Conservation (phyloP, 129 eudicot species). For the Centrapalus pauciflorus region DNA sequence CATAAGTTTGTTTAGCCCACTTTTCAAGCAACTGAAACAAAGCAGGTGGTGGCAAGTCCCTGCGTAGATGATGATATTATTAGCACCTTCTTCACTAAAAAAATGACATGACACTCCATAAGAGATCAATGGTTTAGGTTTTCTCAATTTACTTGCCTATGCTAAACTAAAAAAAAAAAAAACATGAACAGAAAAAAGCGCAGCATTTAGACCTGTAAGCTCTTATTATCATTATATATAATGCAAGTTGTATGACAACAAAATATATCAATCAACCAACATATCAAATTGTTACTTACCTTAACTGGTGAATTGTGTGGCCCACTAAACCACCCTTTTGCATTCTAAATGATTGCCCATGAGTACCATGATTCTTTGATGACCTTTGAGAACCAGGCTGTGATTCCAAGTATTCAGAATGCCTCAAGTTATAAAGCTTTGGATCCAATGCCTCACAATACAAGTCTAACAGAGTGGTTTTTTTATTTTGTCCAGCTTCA, state of each 20-base stretch:
- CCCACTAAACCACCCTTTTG: slow-evolving; percentile 33
- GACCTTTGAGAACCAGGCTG: slow-evolving; percentile 34
- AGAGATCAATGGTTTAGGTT: not conserved
- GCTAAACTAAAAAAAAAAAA: not conserved
- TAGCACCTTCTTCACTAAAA: not conserved
- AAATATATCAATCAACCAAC: not conserved
- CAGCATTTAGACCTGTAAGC: not conserved
- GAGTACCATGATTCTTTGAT: slow-evolving; percentile 20
- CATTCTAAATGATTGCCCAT: slow-evolving; percentile 25
- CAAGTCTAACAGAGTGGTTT: slow-evolving; percentile 55
- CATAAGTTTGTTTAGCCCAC: slow-evolving; percentile 61
- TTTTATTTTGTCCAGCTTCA: slow-evolving; percentile 59
- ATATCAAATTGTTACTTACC: slow-evolving; percentile 33
- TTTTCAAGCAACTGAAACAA: slow-evolving; percentile 49
- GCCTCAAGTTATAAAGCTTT: slow-evolving; percentile 29
- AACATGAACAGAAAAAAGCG: not conserved
- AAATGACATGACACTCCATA: not conserved
- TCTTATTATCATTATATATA: not conserved
- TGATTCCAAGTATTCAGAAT: slow-evolving; percentile 22
- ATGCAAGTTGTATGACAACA: not conserved
- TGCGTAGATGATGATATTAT: slow-evolving; percentile 16
- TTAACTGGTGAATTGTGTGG: slow-evolving; percentile 46
- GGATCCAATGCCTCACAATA: slow-evolving; percentile 73
- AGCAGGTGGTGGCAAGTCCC: slow-evolving; percentile 64
- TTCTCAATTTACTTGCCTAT: not conserved